These are phyloP conservation scores for Phytophthora europaea DNA, from an alignment of 352 stramenopile genomes.

Conservation along the genomic window DNA sequence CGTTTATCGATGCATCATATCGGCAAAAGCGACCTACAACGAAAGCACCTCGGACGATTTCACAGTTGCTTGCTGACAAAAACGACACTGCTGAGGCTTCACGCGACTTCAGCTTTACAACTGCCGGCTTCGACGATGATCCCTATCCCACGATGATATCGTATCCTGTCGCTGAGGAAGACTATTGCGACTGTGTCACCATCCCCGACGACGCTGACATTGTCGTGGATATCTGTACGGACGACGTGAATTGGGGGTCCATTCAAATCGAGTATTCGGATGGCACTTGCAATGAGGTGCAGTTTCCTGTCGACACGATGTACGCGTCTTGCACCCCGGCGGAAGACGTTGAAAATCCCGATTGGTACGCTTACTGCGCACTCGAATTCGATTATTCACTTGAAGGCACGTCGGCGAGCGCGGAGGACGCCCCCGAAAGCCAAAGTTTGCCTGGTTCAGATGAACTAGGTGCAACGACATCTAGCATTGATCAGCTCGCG, in stretches of 20 bases:
- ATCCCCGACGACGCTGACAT: not conserved
- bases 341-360: not conserved
- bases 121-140: not conserved
- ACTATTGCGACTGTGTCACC: not conserved
- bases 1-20: not conserved
- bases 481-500: not conserved
- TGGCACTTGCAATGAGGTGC: not conserved
- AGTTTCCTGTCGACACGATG: not conserved
- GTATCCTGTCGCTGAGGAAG: not conserved
- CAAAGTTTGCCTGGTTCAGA: not conserved
- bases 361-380: not conserved
- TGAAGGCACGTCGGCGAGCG: not conserved
- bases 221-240: not conserved
- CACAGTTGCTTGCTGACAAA: not conserved
- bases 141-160: not conserved
- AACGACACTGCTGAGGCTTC: not conserved
- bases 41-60: not conserved
- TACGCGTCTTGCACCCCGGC: not conserved
- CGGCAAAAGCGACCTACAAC: not conserved
- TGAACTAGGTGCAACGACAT: not conserved
- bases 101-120: not conserved
- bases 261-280: not conserved
- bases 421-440: not conserved
- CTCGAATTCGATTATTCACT: not conserved
- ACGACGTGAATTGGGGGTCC: not conserved